Evolutionary conservation across 305 asterid species (phyloP), one percentile per base, ranked within the genome.

Genomic region (Fraxinus latifolia): DNA sequence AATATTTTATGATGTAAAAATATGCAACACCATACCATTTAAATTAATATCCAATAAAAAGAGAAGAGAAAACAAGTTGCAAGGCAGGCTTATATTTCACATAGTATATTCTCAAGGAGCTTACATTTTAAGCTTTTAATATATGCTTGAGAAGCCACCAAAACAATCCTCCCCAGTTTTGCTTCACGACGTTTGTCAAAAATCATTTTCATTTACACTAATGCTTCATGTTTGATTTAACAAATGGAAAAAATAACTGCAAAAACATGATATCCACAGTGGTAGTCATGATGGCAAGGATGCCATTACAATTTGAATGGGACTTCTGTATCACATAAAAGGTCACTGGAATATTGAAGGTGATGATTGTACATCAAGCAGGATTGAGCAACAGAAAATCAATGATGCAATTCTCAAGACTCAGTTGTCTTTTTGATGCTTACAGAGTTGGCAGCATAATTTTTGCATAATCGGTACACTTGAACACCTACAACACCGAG

Each of bases 91-190:
- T 72, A 7, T 17, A 72, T 72, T 32, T 72, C 31, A 72, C 50
- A 12, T 2, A n/a, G 15, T 33, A 33, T 72, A n/a, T n/a, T 70
- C 75, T 31, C 6, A 60, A 29, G 78, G 47, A 33, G 47, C 80
- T 71, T 36, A 53, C 65, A 25, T 68, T 39, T 33, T 33, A 34
- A 15, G 29, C 77, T 68, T 68, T 29, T 27, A 68, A 29, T 29
- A 21, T 33, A 53, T 42, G 76, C 62, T 23, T 19, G 70, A 55
- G 71, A 80, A 77, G 50, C 42, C 73, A 72, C 77, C 79, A 77
- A 32, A 53, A 75, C 42, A 33, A 71, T 14, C 76, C 27, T 70
- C 25, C 76, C 76, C 25, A n/a, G 42, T 71, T 17, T 71, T 33
- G 76, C 25, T 32, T 71, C 47, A 32, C 0, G 27, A 32, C 6